Evolutionary conservation across 31 red algal species (phyloP).

Genomic region (Bonnemaisonia californica): DNA sequence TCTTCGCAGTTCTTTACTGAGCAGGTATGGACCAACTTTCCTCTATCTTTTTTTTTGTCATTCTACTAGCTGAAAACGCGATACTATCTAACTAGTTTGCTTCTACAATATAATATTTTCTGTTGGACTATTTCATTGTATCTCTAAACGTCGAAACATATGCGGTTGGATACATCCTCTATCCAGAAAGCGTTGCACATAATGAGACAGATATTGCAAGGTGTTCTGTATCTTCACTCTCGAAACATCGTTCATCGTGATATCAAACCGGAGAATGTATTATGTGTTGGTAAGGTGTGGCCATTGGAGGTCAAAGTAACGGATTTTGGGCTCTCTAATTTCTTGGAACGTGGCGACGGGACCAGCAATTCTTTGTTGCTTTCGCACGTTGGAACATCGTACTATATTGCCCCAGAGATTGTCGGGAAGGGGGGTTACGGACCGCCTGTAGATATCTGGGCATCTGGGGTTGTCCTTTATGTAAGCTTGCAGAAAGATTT

Average conservation of each 20-base stretch:
- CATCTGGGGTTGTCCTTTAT: slow-evolving; percentile 93
- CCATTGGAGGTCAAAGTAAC: slow-evolving; percentile 76
- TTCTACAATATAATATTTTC: background rate
- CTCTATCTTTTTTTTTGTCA: background rate
- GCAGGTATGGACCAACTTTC: slow-evolving; percentile 23
- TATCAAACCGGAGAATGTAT: slow-evolving; percentile 81
- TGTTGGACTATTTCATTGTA: no score
- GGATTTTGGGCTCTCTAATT: slow-evolving; percentile 85
- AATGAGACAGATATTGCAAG: slow-evolving; percentile 75
- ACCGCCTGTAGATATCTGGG: slow-evolving; percentile 89
- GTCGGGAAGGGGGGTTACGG: slow-evolving; percentile 84
- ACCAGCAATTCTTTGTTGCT: slow-evolving; percentile 47
- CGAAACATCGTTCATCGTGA: slow-evolving; percentile 77
- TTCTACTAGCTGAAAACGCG: background rate
- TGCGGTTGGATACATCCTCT: no score
- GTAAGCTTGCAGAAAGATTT: no score
- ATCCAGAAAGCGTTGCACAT: slow-evolving; percentile 78
- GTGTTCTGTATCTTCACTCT: slow-evolving; percentile 77
- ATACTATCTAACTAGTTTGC: background rate
- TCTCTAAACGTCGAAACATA: no score
- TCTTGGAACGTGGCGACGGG: slow-evolving; percentile 57
- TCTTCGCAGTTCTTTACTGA: slow-evolving; percentile 73
- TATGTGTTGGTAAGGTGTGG: slow-evolving; percentile 65
- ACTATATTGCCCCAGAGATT: slow-evolving; percentile 94
- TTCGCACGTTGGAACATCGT: slow-evolving; percentile 80